Evolutionary conservation across 2,329 filamentous ascomycete species (phyloP).

Genomic region (Dactylellina parvicollis): DNA sequence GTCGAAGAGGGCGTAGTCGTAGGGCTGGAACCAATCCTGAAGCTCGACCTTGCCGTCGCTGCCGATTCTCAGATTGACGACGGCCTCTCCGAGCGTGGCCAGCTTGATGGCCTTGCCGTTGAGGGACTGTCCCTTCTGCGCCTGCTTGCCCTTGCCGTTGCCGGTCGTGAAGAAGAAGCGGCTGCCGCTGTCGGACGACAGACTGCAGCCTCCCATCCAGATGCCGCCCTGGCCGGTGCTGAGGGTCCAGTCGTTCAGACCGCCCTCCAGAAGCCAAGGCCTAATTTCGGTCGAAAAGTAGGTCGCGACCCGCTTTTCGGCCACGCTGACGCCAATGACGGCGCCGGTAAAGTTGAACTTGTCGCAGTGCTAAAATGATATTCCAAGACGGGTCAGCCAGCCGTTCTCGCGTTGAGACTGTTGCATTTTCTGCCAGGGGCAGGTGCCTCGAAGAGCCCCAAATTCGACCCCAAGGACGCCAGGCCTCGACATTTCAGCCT

Average conservation of each 20-base stretch:
- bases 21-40: constrained; percentile 68
- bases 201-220: constrained; percentile 61
- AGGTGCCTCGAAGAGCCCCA: no score
- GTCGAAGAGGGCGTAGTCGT: constrained; percentile 60
- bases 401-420: neutral
- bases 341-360: constrained; percentile 65
- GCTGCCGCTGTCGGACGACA: constrained; percentile 59
- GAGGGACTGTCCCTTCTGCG: constrained; percentile 39
- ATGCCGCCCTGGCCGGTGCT: constrained; percentile 62
- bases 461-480: constrained; percentile 12
- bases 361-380: constrained; percentile 66
- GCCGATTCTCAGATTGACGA: constrained; percentile 61
- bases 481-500: constrained; percentile 30
- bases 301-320: constrained; percentile 60
- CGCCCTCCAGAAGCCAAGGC: constrained; percentile 61
- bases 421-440: constrained; percentile 17
- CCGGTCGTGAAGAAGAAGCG: constrained; percentile 59
- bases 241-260: constrained; percentile 58
- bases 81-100: constrained; percentile 56
- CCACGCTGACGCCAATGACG: constrained; percentile 66
- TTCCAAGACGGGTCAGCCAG: constrained; percentile 3
- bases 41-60: constrained; percentile 63
- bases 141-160: constrained; percentile 54
- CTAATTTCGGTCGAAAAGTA: constrained; percentile 63
- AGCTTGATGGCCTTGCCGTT: constrained; percentile 56